Base-by-base conservation (phyloP, 306 rosid species). In the Casuarina cunninghamiana region DNA sequence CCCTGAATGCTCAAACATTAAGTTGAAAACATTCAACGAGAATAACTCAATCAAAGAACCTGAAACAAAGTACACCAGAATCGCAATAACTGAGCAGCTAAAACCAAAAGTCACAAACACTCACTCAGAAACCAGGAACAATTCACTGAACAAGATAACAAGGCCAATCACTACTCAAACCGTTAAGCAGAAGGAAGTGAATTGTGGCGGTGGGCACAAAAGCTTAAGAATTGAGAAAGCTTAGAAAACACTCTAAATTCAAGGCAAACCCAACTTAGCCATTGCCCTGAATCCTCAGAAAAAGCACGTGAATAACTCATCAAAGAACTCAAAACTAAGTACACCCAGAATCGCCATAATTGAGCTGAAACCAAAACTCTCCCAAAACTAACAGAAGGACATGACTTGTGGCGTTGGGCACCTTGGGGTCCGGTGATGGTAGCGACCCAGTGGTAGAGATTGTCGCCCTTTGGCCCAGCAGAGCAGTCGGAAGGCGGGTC, bases 381-480 rank as follows among this genome's bases (percentile, higher is more conserved):
- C 32, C 32, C 45, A 63, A 5, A 63, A 38, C 11, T 37, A 63
- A 8, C 6, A 45, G 49, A 6, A 46, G 50, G 50, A 7, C 7
- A 1, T 26, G 32, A 26, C 32, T 26, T 26, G 32, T 26, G 32
- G 32, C 32, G 32, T 21, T 17, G 12, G 13, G 60, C 9, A 91
- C 98, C 96, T 67, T 91, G 74, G 74, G 97, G 86, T 2, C 98
- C 98, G 12, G 90, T 83, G 51, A 94, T 76, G 58, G 97, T 89
- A n/a, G 97, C 98, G 53, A 94, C 83, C 97, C 98, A 94, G 71
- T 94, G 91, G 76, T 92, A 94, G 75, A 94, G 93, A 75, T 94
- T 94, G 82, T 94, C 98, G 16, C 98, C 98, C 83, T 92, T 94
- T 32, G 98, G 97, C 5, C 98, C 97, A 39, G 97, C 98, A 39